A percentile compares a stretch with the other conserved stretches of the same genome.
Evolutionary conservation across 2,329 filamentous ascomycete genomes (phyloP).

Genomic region (Aureobasidium sp.): DNA sequence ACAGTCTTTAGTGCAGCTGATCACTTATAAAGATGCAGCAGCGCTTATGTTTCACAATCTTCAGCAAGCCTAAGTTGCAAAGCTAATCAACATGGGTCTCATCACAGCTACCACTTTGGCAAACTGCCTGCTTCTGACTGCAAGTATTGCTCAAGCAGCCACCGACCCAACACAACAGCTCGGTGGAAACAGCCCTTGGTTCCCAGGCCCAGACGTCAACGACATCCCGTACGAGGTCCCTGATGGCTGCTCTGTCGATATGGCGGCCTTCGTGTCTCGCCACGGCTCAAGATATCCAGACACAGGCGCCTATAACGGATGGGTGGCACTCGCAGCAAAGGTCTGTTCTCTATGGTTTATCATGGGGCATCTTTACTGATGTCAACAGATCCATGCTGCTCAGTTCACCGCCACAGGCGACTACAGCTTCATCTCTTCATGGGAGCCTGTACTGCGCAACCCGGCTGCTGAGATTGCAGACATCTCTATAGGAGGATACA

Average conservation of each 20-base stretch:
- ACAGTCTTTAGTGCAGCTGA: neutral
- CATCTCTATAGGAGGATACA: slow-evolving; percentile 55
- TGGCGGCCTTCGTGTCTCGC: slow-evolving; percentile 53
- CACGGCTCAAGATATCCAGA: slow-evolving; percentile 61
- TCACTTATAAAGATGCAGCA: slow-evolving; percentile 6
- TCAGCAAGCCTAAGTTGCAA: neutral
- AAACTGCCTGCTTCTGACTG: neutral
- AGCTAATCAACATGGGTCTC: neutral
- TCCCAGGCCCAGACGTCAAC: slow-evolving; percentile 17
- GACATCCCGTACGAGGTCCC: slow-evolving; percentile 50
- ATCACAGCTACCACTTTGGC: neutral
- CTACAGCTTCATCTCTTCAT: slow-evolving; percentile 51
- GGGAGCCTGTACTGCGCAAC: slow-evolving; percentile 52
- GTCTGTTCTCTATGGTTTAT: neutral
- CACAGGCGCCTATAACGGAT: slow-evolving; percentile 51
- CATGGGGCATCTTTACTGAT: neutral
- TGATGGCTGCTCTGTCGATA: slow-evolving; percentile 51
- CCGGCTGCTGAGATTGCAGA: slow-evolving; percentile 52
- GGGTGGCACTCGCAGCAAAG: slow-evolving; percentile 35
- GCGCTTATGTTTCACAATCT: neutral
- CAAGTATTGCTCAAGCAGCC: neutral
- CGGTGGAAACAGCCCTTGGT: slow-evolving; percentile 36
- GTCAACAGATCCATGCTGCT: slow-evolving; percentile 44
- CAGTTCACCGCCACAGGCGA: slow-evolving; percentile 48
- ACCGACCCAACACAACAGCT: slow-evolving; percentile 25